These are phyloP conservation scores for Skeletonema costatum DNA, from an alignment of 108 stramenopile species.

Conservation along the genomic window DNA sequence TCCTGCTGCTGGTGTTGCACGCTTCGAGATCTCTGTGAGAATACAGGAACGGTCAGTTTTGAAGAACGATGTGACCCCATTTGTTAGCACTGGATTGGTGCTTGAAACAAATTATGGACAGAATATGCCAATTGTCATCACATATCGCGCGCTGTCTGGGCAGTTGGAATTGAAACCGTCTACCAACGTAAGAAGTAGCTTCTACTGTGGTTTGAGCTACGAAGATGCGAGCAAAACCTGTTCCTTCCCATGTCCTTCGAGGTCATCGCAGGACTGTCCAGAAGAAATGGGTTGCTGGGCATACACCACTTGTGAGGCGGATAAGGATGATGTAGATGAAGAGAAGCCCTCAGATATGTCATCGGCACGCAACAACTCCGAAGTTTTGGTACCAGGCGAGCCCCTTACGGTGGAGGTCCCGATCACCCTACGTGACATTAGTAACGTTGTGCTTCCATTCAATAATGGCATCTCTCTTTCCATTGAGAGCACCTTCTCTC, in stretches of 20 bases:
- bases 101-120: slow-evolving; percentile 74
- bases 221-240: background rate
- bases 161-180: slow-evolving; percentile 51
- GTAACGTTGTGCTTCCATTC: background rate
- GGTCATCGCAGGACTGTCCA: slow-evolving; percentile 1
- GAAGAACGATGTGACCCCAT: slow-evolving; percentile 65
- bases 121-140: slow-evolving; percentile 63
- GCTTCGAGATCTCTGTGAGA: slow-evolving; percentile 61
- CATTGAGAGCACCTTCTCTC: slow-evolving; percentile 34
- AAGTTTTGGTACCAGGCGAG: background rate
- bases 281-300: background rate
- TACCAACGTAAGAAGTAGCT: background rate
- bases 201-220: background rate
- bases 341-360: background rate
- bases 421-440: slow-evolving; percentile 8
- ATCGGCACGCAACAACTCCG: background rate
- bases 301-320: background rate
- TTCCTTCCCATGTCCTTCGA: background rate
- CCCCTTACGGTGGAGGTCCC: slow-evolving; percentile 13
- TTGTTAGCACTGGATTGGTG: slow-evolving; percentile 67
- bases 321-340: background rate
- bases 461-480: slow-evolving; percentile 15
- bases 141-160: slow-evolving; percentile 68
- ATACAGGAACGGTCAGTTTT: slow-evolving; percentile 43
- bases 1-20: slow-evolving; percentile 70